Evolutionary conservation across 2,329 filamentous ascomycete species (phyloP), one percentile per base, ranked within the genome.

Genomic region (Venturia effusa): DNA sequence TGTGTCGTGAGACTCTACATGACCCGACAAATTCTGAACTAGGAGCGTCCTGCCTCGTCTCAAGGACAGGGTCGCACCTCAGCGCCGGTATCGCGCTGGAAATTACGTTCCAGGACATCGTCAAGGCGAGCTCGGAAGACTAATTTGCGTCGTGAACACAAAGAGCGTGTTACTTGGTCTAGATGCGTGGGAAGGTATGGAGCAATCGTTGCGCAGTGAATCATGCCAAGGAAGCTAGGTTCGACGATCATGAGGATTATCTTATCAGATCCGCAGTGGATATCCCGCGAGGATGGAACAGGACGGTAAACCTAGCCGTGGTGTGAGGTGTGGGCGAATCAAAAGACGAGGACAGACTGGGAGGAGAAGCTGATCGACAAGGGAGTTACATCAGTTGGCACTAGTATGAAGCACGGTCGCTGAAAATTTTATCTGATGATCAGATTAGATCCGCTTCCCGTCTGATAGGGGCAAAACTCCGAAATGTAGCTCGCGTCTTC

Each of bases 381-480:
- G 45, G 10, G 22, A 27, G 4, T 51, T 3, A 27, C 3, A 13
- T 8, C 0, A n/a, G 40, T 17, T 13, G n/a, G 17, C 17, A n/a
- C 11, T 51, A 7, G 43, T 24, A 3, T 11, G 0, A 24, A 24
- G 43, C 41, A 45, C 22, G 22, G 22, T 11, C 45, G 45, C 22
- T 22, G 32, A 59, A 59, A 59, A 37, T 59, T 59, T 59, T 37
- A 59, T 59, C 32, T 37, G 55, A 59, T 59, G 19, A 59, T 37
- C 32, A 37, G 55, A 41, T 59, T 59, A 59, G 55, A 59, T 59
- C 55, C 55, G 30, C 55, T 17, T 22, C 5, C 45, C 45, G 27
- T 51, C 45, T 51, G 45, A 51, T 51, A 51, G 27, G 45, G 45
- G 13, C 10, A 51, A 6, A 51, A 51, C 10, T 13, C 45, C 45